Percentiles rank a stretch among this genome's conserved stretches.
phyloP scores from a whole-genome alignment of 441 rosid genomes.

The Populus hybrid region DNA sequence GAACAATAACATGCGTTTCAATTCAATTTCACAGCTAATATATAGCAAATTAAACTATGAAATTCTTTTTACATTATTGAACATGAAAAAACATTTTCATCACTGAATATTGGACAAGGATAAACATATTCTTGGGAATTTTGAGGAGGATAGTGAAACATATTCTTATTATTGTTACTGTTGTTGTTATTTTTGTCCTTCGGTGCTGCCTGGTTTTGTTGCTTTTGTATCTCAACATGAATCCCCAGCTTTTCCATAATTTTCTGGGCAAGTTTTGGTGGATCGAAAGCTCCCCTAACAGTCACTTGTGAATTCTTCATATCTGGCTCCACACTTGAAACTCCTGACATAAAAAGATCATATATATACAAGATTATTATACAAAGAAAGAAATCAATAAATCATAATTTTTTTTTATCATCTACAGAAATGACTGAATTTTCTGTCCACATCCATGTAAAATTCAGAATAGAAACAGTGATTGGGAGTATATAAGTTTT shows the following conservation, averaged over 20 bases:
- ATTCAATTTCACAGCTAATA: background rate
- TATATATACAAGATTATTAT: background rate
- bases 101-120: conserved; percentile 36
- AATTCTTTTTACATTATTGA: conserved; percentile 38
- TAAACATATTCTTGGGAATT: conserved; percentile 18
- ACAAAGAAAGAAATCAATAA: background rate
- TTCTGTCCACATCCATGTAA: too few species aligned
- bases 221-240: conserved; percentile 40
- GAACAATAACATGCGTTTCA: background rate
- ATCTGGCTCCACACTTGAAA: conserved; percentile 40
- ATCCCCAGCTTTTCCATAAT: conserved; percentile 35
- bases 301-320: conserved; percentile 40
- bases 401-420: too few species aligned
- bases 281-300: conserved; percentile 47
- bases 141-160: conserved; percentile 38
- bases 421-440: too few species aligned
- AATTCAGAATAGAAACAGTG: too few species aligned
- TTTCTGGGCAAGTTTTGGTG: conserved; percentile 36
- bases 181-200: conserved; percentile 9
- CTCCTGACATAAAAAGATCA: conserved; percentile 24
- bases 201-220: conserved; percentile 6
- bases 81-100: conserved; percentile 49
- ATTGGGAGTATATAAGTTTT: too few species aligned
- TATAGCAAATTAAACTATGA: background rate
- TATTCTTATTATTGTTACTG: conserved; percentile 8